These are phyloP conservation scores for Trypanosoma avium DNA, from an alignment of 208 protist genomes.

Conservation along the genomic window DNA sequence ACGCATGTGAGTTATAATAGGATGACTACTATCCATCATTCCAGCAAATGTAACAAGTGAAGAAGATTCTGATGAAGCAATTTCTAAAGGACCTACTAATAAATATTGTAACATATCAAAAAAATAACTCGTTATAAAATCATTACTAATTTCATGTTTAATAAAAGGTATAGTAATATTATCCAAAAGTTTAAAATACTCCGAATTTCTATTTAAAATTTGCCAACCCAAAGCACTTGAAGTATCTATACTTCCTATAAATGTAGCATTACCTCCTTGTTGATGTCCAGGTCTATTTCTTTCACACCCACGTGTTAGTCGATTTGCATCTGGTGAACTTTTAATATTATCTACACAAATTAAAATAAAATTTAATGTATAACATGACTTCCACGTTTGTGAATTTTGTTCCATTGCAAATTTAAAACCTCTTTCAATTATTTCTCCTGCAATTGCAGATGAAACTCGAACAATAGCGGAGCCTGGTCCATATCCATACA, in stretches of 20 bases:
- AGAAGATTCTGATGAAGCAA: background rate
- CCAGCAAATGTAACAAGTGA: conserved; percentile 21
- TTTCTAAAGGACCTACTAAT: conserved; percentile 22
- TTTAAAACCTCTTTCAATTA: conserved; percentile 12
- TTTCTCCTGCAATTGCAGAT: conserved; percentile 19
- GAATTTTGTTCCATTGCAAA: conserved; percentile 12
- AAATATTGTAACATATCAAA: conserved; percentile 27
- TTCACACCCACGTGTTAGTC: conserved; percentile 20
- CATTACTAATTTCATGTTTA: conserved; percentile 8
- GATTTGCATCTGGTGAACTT: conserved; percentile 20
- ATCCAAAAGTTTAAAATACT: conserved; percentile 24
- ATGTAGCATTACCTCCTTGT: conserved; percentile 24
- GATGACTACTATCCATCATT: conserved; percentile 20
- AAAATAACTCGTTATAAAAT: conserved; percentile 2
- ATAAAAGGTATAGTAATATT: conserved; percentile 21
- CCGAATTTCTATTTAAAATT: conserved; percentile 21
- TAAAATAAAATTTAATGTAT: conserved; percentile 17
- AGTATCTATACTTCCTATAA: conserved; percentile 1
- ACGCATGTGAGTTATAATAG: conserved; percentile 5
- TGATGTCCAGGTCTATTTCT: conserved; percentile 26
- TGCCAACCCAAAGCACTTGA: conserved; percentile 10
- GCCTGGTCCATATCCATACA: conserved; percentile 19
- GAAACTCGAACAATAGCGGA: conserved; percentile 17
- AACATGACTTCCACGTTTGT: conserved; percentile 22
- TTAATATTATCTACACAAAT: conserved; percentile 27